Conservation (phyloP, 1,284 basidiomycete species). For the Microbotryum lychnidis-dioicae region DNA sequence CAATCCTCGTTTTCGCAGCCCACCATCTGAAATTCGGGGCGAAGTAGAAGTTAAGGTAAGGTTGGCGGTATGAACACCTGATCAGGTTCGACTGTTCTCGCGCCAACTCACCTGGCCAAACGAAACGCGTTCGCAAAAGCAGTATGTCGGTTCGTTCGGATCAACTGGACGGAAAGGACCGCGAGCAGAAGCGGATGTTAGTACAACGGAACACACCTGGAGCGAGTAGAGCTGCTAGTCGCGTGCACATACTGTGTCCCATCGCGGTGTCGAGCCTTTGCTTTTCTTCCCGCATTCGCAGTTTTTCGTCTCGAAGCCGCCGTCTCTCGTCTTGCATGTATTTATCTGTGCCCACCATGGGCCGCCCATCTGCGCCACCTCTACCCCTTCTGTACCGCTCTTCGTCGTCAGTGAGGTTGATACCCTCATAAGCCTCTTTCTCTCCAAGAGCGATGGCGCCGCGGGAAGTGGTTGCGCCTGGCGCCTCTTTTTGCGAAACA, state of each 20-base stretch:
- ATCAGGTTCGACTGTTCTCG: neutral
- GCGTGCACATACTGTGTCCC: too few species aligned
- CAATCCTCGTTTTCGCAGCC: slow-evolving; percentile 35
- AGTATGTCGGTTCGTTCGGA: slow-evolving; percentile 30
- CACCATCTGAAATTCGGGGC: slow-evolving; percentile 24
- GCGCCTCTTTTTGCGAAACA: slow-evolving; percentile 2
- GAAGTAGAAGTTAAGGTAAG: neutral
- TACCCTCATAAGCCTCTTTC: slow-evolving; percentile 14
- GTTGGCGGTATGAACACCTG: too few species aligned
- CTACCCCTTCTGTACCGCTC: slow-evolving; percentile 1
- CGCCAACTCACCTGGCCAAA: slow-evolving; percentile 22
- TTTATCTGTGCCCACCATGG: neutral
- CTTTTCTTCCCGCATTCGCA: slow-evolving; percentile 1
- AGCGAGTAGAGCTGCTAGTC: too few species aligned
- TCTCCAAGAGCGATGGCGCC: slow-evolving; percentile 25
- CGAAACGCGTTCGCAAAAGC: slow-evolving; percentile 31
- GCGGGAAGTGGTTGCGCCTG: slow-evolving; percentile 11
- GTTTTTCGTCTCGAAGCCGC: neutral
- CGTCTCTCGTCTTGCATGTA: neutral
- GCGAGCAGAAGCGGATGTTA: too few species aligned
- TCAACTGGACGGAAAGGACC: slow-evolving; percentile 7
- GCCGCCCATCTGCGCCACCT: neutral
- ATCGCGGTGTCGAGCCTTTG: too few species aligned
- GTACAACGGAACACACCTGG: too few species aligned
- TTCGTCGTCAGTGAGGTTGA: neutral